phyloP scores from a whole-genome alignment of 495 filamentous ascomycete species.

The Podospora sp. region DNA sequence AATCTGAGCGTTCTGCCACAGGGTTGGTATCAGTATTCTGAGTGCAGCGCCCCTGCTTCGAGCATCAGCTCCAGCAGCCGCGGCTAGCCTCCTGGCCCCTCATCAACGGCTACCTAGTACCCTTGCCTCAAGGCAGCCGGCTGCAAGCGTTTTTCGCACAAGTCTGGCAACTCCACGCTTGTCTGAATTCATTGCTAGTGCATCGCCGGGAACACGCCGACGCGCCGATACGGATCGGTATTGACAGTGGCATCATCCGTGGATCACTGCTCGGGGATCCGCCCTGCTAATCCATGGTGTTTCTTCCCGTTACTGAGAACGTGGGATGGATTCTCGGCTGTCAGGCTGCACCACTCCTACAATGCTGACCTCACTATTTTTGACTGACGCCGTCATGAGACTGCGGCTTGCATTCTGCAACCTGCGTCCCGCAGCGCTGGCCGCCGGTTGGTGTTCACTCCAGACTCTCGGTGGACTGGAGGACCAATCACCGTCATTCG shows the following conservation, averaged over 20 bases:
- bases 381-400: slow-evolving; percentile 8
- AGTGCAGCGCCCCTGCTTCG: neutral
- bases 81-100: neutral
- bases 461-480: slow-evolving; percentile 19
- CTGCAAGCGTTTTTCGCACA: neutral
- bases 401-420: slow-evolving; percentile 7
- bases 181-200: slow-evolving; percentile 5
- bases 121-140: neutral
- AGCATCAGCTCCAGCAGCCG: neutral
- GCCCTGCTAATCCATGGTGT: no score
- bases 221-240: slow-evolving; percentile 13
- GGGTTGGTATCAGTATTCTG: neutral
- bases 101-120: slow-evolving; percentile 7
- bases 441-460: slow-evolving; percentile 21
- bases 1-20: neutral
- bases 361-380: slow-evolving; percentile 12
- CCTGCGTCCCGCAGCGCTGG: neutral
- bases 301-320: neutral
- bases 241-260: neutral
- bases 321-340: neutral
- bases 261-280: neutral
- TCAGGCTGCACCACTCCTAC: neutral
- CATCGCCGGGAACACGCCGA: neutral
- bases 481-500: slow-evolving; percentile 18
- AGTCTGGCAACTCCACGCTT: neutral